Base-by-base conservation (phyloP, 306 rosid species). In the Geum urbanum region DNA sequence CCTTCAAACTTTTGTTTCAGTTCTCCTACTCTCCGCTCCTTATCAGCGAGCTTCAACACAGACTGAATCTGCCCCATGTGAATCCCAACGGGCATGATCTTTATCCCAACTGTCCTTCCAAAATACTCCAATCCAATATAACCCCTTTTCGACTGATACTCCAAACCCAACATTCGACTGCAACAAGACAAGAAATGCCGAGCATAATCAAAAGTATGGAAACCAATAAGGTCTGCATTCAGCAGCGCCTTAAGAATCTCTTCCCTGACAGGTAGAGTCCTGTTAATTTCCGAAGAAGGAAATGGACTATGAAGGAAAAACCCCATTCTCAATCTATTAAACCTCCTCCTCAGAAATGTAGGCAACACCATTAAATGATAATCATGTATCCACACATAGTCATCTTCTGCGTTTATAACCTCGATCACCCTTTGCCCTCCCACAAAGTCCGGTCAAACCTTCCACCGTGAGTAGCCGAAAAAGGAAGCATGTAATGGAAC, bases 141-240 rank as follows among this genome's bases (percentile, higher is more conserved):
- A 46, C 92, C 92, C 77, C 92, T 83, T 45, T 87, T 87, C 0
- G 92, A 87, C 72, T 84, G 89, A 78, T 87, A 87, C 74, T 78
- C 89, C 71, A 84, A 61, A 64, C 89, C 92, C 76, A 87, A 66
- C 84, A 87, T 87, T 75, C 92, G 81, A 72, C 92, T 87, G 58
- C 89, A 87, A 72, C 89, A 87, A 51, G 92, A 87, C 72, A 87
- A 57, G 72, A 87, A 87, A 82, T 87, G 92, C n/a, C 92, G 82
- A 22, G 92, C 92, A 71, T 87, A 87, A 71, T 87, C 92, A 63
- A 87, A 87, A 14, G 92, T 87, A 63, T 87, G 92, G 71, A 87
- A 87, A 52, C 92, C 92, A 74, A 87, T 83, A 15, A 87, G 82
- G 76, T 87, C 92, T 1, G 89, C 72, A 76, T 87, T 87, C 73